phyloP scores from a whole-genome alignment of 306 rosid genomes.

The Glycine soja region DNA sequence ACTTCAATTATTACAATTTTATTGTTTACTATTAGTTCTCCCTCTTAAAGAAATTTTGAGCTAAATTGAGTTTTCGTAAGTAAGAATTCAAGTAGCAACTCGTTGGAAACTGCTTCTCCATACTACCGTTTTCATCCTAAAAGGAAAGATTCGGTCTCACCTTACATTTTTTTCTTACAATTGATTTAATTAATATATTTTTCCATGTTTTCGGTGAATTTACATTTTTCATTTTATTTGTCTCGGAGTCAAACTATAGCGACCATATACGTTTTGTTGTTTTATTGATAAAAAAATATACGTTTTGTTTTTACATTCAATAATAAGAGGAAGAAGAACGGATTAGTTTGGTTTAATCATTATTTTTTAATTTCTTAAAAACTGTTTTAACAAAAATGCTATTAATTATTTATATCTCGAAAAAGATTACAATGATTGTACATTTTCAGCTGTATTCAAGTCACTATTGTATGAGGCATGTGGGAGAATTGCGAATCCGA shows the following conservation, averaged over 20 bases:
- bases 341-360: too few relatives aligned
- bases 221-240: not conserved
- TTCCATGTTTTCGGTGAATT: not conserved
- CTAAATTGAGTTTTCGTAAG: not conserved
- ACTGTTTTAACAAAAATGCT: not conserved
- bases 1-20: not conserved
- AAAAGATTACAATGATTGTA: not conserved
- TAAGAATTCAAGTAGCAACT: not conserved
- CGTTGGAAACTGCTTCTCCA: not conserved
- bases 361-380: too few relatives aligned
- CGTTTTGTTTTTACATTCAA: not conserved
- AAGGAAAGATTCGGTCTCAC: not conserved
- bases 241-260: not conserved
- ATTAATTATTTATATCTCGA: not conserved
- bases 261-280: not conserved
- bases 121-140: not conserved
- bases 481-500: conserved; percentile 69
- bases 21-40: not conserved
- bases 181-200: not conserved
- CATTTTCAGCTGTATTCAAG: conserved; percentile 58
- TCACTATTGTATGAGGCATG: conserved; percentile 70
- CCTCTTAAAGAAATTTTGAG: not conserved
- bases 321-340: too few relatives aligned
- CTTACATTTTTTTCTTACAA: not conserved
- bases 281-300: too few relatives aligned